Evolutionary conservation across 2,329 filamentous ascomycete species (phyloP).

Genomic region (Xylariaceae sp.): DNA sequence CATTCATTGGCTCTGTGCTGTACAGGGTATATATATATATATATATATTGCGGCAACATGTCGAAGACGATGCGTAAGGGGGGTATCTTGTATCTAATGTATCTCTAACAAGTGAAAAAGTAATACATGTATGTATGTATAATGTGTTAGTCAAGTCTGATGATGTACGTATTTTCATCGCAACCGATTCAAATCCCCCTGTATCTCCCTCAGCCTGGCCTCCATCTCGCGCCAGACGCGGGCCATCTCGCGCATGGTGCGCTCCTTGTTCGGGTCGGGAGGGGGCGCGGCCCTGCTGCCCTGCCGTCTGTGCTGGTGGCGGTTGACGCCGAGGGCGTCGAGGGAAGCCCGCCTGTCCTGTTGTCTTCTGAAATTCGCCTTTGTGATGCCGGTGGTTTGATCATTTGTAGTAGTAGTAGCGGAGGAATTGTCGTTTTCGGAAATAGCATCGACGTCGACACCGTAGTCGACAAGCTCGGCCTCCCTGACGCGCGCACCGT

Average conservation of each 20-base stretch:
- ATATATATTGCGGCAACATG: no score
- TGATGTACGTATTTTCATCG: slow-evolving; percentile 10
- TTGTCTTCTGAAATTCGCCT: slow-evolving; percentile 8
- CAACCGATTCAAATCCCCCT: slow-evolving; percentile 39
- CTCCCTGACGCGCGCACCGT: slow-evolving; percentile 37
- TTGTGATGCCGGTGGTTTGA: no score
- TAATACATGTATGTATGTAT: neutral
- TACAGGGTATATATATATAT: no score
- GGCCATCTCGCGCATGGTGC: slow-evolving; percentile 49
- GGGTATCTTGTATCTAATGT: no score
- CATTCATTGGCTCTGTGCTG: no score
- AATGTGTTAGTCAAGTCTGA: neutral
- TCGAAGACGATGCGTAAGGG: no score
- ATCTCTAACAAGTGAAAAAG: no score
- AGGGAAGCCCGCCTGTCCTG: slow-evolving; percentile 16
- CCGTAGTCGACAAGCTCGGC: slow-evolving; percentile 47
- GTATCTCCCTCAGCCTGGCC: slow-evolving; percentile 44
- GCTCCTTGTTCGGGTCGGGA: slow-evolving; percentile 36
- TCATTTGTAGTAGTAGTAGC: no score
- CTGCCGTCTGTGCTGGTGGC: no score
- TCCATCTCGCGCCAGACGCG: slow-evolving; percentile 46
- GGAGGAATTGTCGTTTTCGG: slow-evolving; percentile 9
- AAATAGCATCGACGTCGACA: slow-evolving; percentile 29
- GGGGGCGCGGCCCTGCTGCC: slow-evolving; percentile 6
- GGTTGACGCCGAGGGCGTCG: no score